Base-by-base conservation (phyloP, 1,284 basidiomycete genomes). In the Psilocybe mexicana region DNA sequence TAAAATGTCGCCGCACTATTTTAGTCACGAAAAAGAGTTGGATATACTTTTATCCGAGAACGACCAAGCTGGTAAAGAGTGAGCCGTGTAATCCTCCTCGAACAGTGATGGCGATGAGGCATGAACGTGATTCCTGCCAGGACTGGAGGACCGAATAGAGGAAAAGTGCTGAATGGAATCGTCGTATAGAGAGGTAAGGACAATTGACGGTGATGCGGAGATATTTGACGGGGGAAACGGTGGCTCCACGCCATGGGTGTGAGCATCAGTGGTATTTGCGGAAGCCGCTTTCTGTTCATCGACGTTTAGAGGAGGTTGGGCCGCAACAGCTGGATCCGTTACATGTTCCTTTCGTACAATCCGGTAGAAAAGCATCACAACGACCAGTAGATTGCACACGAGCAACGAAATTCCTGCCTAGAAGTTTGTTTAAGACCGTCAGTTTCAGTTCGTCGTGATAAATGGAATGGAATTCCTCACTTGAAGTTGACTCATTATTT, bases 341-440 rank as follows among this genome's bases (percentile, higher is more conserved):
- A 48, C 46, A 18, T 33, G 28, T 14, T 53, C 40, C 33, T 33
- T 57, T 40, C 35, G n/a, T 6, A 52, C 18, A 18, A 54, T 23
- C 18, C 51, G 57, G 43, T 50, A 58, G 14, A 61, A 52, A 12
- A 61, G 50, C 52, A 48, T 58, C 1, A 56, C 52, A 12, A 55
- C 40, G 23, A 58, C 43, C 4, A 55, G 38, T 14, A 61, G 38
- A 48, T 61, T 61, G 54, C 60, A 61, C 3, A 61, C 56, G 2
- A 61, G 28, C 18, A 61, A 26, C 5, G 52, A 55, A 30, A 55
- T 38, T 7, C 47, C 57, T 11, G 52, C 50, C 60, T 61, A 28
- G 8, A 35, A 8, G 23, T 52, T 18, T 18, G 18, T 18, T 18
- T 45, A 43, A 36, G 35, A 4, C 1, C 23, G 18, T 12, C 11